Percentiles rank a stretch among this genome's conserved stretches.
Evolutionary conservation across 139 green algal genomes (phyloP).

Genomic region (Ettlia oleoabundans): DNA sequence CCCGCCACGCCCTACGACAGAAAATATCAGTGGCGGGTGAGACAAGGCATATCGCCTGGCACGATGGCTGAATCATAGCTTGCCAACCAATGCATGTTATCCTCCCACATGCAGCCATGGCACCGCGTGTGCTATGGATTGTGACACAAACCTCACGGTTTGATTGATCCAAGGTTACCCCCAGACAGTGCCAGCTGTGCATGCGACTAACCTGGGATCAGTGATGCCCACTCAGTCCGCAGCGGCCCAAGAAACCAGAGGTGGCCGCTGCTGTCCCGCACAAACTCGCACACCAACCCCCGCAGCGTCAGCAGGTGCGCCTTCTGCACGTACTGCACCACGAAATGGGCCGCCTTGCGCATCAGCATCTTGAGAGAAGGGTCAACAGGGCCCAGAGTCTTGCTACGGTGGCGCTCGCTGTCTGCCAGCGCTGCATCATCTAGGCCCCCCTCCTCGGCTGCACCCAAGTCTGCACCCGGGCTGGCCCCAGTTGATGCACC

Average conservation of each 20-base stretch:
- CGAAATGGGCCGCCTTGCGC: slow-evolving; percentile 45
- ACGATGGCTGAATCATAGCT: not conserved
- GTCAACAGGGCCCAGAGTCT: slow-evolving; percentile 46
- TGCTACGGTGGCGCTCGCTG: not conserved
- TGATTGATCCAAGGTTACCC: too few relatives aligned
- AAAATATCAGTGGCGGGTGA: too few relatives aligned
- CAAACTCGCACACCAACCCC: slow-evolving; percentile 58
- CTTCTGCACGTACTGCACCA: slow-evolving; percentile 71
- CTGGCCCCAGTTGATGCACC: too few relatives aligned
- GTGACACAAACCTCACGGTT: too few relatives aligned
- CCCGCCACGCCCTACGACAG: slow-evolving; percentile 20
- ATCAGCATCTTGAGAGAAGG: slow-evolving; percentile 59
- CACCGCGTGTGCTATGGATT: too few relatives aligned
- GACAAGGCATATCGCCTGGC: too few relatives aligned
- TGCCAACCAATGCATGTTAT: not conserved
- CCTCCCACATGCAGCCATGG: too few relatives aligned
- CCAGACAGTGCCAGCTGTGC: too few relatives aligned
- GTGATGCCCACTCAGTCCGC: slow-evolving; percentile 60
- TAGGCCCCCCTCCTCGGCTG: not conserved
- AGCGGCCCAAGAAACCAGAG: slow-evolving; percentile 61
- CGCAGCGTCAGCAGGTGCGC: slow-evolving; percentile 60
- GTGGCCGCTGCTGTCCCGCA: slow-evolving; percentile 43
- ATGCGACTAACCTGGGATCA: slow-evolving; percentile 1
- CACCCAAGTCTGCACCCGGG: too few relatives aligned
- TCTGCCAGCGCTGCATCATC: slow-evolving; percentile 13